Evolutionary conservation across 75 land plant genomes (phyloP), one percentile per base, ranked within the genome.

Genomic region (Picea sitchensis): DNA sequence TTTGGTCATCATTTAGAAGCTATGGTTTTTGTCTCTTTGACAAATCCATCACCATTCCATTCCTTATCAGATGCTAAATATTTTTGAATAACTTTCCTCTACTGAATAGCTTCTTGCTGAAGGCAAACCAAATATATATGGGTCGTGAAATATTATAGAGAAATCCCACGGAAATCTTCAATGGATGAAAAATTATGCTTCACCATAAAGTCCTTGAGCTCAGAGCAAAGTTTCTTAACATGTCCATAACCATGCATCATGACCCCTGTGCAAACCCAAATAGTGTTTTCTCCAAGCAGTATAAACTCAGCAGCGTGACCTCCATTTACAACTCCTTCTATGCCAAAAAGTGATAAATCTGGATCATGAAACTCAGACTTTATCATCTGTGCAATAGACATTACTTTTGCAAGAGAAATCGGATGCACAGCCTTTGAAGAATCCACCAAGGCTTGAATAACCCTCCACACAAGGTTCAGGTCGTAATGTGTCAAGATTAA

Each of bases 401-500:
- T 93, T 61, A 97, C 98, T 81, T 90, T 96, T 80, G 86, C 99
- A 64, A 96, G 88, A 58, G 99, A 96, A 85, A 97, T 97, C n/a
- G 99, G 99, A 75, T 97, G 96, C 61, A 97, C 96, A 61, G 99
- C 99, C 79, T 90, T 95, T 17, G 87, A 85, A 61, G 99, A 97
- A 80, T n/a, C 98, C 98, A 60, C 98, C 98, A 14, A 96, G 98
- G 63, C 94, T 95, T 4, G 98, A 90, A 81, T 95, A 93, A 44
- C 96, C 99, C 83, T 98, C 99, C 61, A 98, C 99, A 86, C 94
- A 98, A 77, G 99, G 99, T 80, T 98, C 99, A 7, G 99, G 99
- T 9, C 92, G 91, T 79, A 98, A 83, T 17, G 98, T 98, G 34
- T 90, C 87, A 31, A 95, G 92, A 80, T 98, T 88, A 61, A 98